Evolutionary conservation across 495 filamentous ascomycete species (phyloP), one percentile per base, ranked within the genome.

Genomic region (Tuber calosporum): DNA sequence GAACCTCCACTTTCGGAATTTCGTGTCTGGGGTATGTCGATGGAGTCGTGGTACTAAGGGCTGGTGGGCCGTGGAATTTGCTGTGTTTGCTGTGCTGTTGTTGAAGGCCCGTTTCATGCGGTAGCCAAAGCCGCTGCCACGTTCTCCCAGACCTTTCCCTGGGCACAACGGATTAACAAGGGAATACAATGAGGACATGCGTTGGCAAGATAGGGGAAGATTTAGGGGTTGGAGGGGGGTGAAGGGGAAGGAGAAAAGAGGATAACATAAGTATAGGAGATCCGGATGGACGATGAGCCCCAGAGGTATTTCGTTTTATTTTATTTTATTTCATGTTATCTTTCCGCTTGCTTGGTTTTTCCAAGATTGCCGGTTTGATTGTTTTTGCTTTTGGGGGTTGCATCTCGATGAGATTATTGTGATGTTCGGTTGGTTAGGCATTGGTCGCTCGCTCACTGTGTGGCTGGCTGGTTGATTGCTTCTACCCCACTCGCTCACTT

Each of bases 51-150:
- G 41, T 13, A 69, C 26, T 69, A 34, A 42, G 22, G 37, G 77
- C 36, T 67, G 69, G 72, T 69, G 77, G 62, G 69, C 30, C 30
- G 62, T 72, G 72, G 69, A 69, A 53, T 79, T 78, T 75, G 71
- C 53, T 80, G 74, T 69, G 67, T 73, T 80, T 75, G 69, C 69
- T 41, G 67, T 66, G 72, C 48, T 75, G 67, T 48, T 77, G 76
- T 78, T 70, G 68, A 71, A 78, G 74, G 70, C 70, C 76, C 67
- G 76, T 78, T 78, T 78, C 76, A 78, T 78, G 58, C 76, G 75
- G 75, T 74, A 68, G 73, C 69, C 68, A 78, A 78, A 78, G 73
- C 71, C 73, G 70, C 75, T 78, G 76, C 76, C 76, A 78, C 76
- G 76, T 78, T 77, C 76, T 68, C 76, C 77, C 43, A 48, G 53